phyloP scores from a whole-genome alignment of 2,329 filamentous ascomycete genomes.

The Teratosphaeria viscida region DNA sequence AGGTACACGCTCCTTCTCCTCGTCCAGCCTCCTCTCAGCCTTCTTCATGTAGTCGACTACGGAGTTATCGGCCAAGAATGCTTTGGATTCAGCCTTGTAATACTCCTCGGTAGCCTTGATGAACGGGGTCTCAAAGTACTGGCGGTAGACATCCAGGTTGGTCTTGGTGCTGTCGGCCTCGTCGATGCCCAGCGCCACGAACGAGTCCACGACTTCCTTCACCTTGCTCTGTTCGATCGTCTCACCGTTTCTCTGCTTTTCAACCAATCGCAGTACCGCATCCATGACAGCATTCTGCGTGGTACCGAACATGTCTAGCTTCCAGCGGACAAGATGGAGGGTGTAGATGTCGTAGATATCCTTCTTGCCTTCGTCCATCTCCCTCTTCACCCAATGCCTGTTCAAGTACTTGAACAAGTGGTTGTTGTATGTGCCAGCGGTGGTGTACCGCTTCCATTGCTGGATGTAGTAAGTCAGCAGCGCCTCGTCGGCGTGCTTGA shows the following conservation, averaged over 20 bases:
- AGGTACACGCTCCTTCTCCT: slow-evolving; percentile 88
- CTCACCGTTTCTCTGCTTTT: slow-evolving; percentile 94
- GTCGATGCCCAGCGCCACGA: slow-evolving; percentile 84
- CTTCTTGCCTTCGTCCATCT: slow-evolving; percentile 98
- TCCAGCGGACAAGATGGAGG: slow-evolving; percentile 90
- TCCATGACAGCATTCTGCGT: slow-evolving; percentile 88
- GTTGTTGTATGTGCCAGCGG: slow-evolving; percentile 93
- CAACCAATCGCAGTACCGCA: slow-evolving; percentile 85
- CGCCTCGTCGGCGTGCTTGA: slow-evolving; percentile 77
- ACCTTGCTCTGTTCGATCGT: slow-evolving; percentile 96
- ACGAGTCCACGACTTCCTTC: slow-evolving; percentile 93
- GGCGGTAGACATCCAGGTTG: slow-evolving; percentile 87
- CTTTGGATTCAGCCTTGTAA: slow-evolving; percentile 84
- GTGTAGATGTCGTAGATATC: slow-evolving; percentile 98
- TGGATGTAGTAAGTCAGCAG: slow-evolving; percentile 87
- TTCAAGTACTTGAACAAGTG: slow-evolving; percentile 95
- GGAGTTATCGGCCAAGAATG: slow-evolving; percentile 91
- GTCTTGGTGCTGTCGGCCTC: slow-evolving; percentile 88
- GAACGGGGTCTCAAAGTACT: slow-evolving; percentile 88
- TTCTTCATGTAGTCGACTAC: slow-evolving; percentile 99
- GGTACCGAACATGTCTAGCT: slow-evolving; percentile 74
- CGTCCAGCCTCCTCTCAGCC: slow-evolving; percentile 75
- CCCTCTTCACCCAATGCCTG: slow-evolving; percentile 95
- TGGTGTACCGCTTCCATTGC: slow-evolving; percentile 93
- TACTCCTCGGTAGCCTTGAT: slow-evolving; percentile 72